phyloP scores from a whole-genome alignment of 1,284 basidiomycete species.

The Vanrija humicola region DNA sequence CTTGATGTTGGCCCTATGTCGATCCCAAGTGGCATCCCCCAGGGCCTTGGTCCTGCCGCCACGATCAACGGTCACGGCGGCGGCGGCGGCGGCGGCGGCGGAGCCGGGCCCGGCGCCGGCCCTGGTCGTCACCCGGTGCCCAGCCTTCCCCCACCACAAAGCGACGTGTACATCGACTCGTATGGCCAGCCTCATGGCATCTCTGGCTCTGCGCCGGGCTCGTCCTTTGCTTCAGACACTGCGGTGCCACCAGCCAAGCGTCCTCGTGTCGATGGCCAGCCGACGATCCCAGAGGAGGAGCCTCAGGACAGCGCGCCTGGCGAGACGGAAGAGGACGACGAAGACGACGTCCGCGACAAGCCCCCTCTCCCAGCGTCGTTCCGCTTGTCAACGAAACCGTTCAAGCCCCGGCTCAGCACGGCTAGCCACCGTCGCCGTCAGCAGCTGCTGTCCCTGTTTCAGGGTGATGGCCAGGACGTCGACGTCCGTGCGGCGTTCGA shows the following conservation, averaged over 20 bases:
- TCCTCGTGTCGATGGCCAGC: constrained; percentile 2
- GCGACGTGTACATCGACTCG: constrained; percentile 42
- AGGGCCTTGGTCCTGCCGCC: constrained; percentile 28
- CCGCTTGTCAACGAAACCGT: constrained; percentile 67
- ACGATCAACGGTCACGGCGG: constrained; percentile 35
- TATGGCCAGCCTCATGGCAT: constrained; percentile 39
- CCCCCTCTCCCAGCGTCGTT: constrained; percentile 48
- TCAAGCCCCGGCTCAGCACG: constrained; percentile 54
- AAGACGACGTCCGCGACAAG: constrained; percentile 29
- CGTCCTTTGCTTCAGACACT: not conserved
- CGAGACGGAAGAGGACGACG: constrained; percentile 30
- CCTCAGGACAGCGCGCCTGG: constrained; percentile 19
- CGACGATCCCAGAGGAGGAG: constrained; percentile 3
- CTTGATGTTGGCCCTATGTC: constrained; percentile 4
- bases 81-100: not conserved
- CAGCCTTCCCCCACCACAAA: constrained; percentile 27
- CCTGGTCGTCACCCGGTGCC: constrained; percentile 4
- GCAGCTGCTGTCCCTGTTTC: constrained; percentile 37
- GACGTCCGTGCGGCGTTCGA: constrained; percentile 29
- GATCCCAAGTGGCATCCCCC: not conserved
- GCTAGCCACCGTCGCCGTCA: constrained; percentile 52
- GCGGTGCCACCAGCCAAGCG: constrained; percentile 27
- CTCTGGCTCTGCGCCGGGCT: constrained; percentile 9
- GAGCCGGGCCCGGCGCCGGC: not conserved
- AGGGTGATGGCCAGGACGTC: constrained; percentile 16